Base-by-base conservation (phyloP, 495 filamentous ascomycete genomes). In the Daldinia grandis region DNA sequence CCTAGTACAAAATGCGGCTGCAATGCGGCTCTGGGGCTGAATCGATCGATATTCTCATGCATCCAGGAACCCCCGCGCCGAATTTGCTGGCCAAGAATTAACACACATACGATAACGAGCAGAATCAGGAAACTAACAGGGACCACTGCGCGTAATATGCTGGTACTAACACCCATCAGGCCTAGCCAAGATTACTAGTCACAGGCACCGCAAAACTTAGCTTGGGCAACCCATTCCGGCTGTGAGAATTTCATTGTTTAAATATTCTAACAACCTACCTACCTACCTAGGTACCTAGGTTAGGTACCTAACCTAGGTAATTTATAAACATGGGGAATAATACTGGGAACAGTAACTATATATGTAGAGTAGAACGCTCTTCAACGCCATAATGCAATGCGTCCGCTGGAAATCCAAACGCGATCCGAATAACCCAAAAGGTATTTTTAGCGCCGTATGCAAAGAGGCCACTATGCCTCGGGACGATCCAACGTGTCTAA, bases 401-500 rank as follows among this genome's bases (percentile, higher is more conserved):
- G 54, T 10, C 30, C 17, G 31, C 25, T 49, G 57, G 24, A 56
- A 56, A 61, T 35, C 40, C 40, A 30, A 14, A 35, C 33, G 14
- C 30, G 35, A 58, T 24, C 40, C 40, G 9, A 17, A 38, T 54
- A 24, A 14, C n/a, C 47, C 17, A 47, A 47, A 44, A 31, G n/a
- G 35, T 30, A 53, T 44, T 40, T 40, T 56, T 33, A 33, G 17
- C 57, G 49, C 19, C 51, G 25, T 35, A 56, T 37, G 35, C 38
- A 66, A 21, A 42, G 24, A 44, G 42, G 42, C 49, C 15, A 60
- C 65, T 69, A 78, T 24, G 44, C 64, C 57, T 76, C 72, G 27
- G 70, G 42, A 64, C 55, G 64, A 67, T 87, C 85, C 53, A 87
- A 73, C 28, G 77, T 83, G 17, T 82, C 80, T 59, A 90, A 72